Evolutionary conservation across 371 early-diverging fungal genomes (phyloP).

Genomic region (Mucor racemosus): DNA sequence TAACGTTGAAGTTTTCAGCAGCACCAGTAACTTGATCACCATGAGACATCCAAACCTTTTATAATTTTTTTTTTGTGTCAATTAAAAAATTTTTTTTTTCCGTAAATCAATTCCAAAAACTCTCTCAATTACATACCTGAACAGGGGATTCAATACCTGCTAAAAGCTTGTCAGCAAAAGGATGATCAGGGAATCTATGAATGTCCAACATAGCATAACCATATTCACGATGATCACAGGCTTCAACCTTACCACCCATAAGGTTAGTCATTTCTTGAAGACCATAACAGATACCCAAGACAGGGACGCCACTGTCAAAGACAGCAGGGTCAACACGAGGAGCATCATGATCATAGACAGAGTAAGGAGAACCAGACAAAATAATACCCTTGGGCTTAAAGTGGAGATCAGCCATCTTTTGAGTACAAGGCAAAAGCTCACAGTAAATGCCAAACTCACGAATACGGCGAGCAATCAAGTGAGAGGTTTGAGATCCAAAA

Average conservation of each 20-base stretch:
- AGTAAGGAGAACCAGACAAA: constrained; percentile 96
- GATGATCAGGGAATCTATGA: constrained; percentile 60
- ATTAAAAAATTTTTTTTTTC: constrained; percentile 14
- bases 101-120: neutral
- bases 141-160: constrained; percentile 72
- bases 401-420: constrained; percentile 88
- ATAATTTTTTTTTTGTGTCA: neutral
- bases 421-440: constrained; percentile 96
- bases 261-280: constrained; percentile 92
- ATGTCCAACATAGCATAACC: constrained; percentile 87
- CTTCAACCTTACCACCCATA: constrained; percentile 86
- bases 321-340: constrained; percentile 94
- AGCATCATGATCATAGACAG: constrained; percentile 92
- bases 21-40: constrained; percentile 90
- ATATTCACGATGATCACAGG: constrained; percentile 93
- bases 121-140: constrained; percentile 35
- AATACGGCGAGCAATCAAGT: constrained; percentile 95
- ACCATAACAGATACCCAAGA: constrained; percentile 98
- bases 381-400: constrained; percentile 97
- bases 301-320: constrained; percentile 88
- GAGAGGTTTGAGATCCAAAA: constrained; percentile 98
- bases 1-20: constrained; percentile 84
- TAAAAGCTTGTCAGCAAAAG: constrained; percentile 75
- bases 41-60: constrained; percentile 97
- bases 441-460: constrained; percentile 97